Evolutionary conservation across 352 stramenopile genomes (phyloP).

Genomic region (Pythium pyrilobum): DNA sequence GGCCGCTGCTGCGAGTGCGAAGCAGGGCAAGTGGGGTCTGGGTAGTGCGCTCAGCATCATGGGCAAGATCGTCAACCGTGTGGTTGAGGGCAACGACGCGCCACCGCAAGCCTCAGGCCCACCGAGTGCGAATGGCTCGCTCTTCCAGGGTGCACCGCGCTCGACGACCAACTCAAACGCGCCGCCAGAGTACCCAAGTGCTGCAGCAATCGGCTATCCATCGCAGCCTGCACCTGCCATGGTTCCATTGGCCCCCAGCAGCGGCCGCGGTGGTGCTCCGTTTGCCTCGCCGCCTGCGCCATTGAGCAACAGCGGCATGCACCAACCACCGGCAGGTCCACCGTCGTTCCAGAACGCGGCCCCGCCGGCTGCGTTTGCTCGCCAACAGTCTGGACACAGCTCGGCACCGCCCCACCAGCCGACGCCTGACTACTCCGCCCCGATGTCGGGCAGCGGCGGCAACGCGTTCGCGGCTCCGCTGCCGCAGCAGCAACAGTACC

Average conservation of each 20-base stretch:
- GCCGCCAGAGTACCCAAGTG: conserved; percentile 24
- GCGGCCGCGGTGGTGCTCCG: conserved; percentile 8
- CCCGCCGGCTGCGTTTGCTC: conserved; percentile 2
- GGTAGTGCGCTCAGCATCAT: conserved; percentile 80
- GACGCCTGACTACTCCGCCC: conserved; percentile 1
- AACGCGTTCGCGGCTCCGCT: background rate
- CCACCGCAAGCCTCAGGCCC: conserved; percentile 8
- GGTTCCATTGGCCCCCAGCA: conserved; percentile 5
- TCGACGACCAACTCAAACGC: conserved; percentile 19
- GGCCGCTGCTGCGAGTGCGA: conserved; percentile 31
- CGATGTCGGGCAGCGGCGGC: conserved; percentile 8
- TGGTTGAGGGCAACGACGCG: conserved; percentile 72
- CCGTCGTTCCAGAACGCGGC: background rate
- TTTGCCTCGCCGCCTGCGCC: background rate
- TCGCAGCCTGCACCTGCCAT: conserved; percentile 2
- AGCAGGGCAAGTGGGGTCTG: conserved; percentile 75
- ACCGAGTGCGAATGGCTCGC: conserved; percentile 16
- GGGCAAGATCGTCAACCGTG: conserved; percentile 84
- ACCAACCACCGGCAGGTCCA: background rate
- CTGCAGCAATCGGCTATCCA: conserved; percentile 13
- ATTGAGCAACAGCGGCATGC: background rate
- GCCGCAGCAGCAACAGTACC: background rate
- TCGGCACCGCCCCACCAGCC: conserved; percentile 11
- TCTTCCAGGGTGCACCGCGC: conserved; percentile 34
- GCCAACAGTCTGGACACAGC: conserved; percentile 7